Evolutionary conservation across 2,329 filamentous ascomycete genomes (phyloP), one percentile per base, ranked within the genome.

Genomic region (Didymella exigua): DNA sequence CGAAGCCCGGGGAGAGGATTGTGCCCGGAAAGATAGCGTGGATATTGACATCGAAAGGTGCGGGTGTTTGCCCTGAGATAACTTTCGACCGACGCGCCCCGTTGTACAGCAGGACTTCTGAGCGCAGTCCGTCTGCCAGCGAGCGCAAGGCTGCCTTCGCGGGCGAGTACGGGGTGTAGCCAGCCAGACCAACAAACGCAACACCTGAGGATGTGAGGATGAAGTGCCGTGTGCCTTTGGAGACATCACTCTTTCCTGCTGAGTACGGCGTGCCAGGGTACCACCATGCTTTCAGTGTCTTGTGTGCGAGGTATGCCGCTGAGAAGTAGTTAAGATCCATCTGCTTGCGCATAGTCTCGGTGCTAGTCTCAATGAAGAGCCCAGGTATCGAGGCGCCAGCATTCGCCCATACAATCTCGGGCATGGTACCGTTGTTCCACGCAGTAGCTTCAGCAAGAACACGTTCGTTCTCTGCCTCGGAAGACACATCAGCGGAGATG

Each of bases 261-360:
- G 79, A 9, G 65, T 64, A 73, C 60, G 59, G 74, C 62, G 61
- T 58, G 71, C 74, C 43, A 55, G 62, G 65, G 61, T 78, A 75
- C 38, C 92, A 84, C 93, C 93, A 97, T 56, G 84, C 82, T 46
- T 83, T 84, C 58, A 97, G 78, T 16, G 89, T 86, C 18, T 90
- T 87, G 71, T 96, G 91, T 31, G 91, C 89, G 77, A 96, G 90
- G 73, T 96, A 95, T 34, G 89, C 88, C 26, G 87, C 86, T 43
- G 91, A 90, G 83, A 88, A 96, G 79, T 91, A 98, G 77, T 97
- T 93, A 64, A 93, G 84, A 70, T 96, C 91, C 91, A 96, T 96
- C 74, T 96, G 91, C 61, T 82, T 79, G 36, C 88, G 84, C 62
- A 92, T 79, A 10, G 83, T 84, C 7, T 86, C 78, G 47, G 90